Evolutionary conservation across 1,139 yeast species (phyloP).

Genomic region (Saccharomyces hybrid): DNA sequence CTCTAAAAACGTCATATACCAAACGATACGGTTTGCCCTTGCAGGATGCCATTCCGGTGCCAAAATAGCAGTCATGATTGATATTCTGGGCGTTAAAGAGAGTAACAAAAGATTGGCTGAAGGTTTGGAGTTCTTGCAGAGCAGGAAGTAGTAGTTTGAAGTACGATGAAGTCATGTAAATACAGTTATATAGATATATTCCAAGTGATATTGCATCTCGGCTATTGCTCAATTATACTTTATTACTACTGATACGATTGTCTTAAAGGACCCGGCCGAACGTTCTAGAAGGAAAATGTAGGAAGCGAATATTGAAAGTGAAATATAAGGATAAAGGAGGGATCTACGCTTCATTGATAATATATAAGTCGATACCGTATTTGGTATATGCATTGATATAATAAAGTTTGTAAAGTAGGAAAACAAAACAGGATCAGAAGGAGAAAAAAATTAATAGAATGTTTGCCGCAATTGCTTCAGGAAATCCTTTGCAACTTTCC

Average conservation of each 20-base stretch:
- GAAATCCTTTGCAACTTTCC: constrained; percentile 32
- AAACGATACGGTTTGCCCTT: constrained; percentile 60
- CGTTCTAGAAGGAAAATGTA: background rate
- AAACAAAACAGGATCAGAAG: background rate
- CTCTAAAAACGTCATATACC: constrained; percentile 48
- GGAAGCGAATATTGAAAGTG: background rate
- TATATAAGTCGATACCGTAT: background rate
- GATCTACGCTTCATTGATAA: background rate
- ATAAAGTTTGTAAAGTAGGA: background rate
- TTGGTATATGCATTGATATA: background rate
- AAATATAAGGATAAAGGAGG: background rate
- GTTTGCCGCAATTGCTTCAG: constrained; percentile 36
- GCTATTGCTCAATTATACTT: background rate
- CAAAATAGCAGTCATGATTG: constrained; percentile 52
- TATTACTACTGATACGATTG: background rate
- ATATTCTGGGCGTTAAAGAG: constrained; percentile 47
- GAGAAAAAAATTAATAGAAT: constrained; percentile 10
- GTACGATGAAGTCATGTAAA: background rate
- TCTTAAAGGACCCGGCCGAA: background rate
- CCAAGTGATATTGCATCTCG: too few species aligned
- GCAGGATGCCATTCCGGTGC: constrained; percentile 69
- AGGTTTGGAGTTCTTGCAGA: background rate
- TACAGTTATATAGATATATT: background rate
- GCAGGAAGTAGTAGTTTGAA: background rate
- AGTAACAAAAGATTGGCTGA: constrained; percentile 30